Evolutionary conservation across 2,329 filamentous ascomycete species (phyloP), one percentile per base, ranked within the genome.

Genomic region (Fusarium vanettenii): DNA sequence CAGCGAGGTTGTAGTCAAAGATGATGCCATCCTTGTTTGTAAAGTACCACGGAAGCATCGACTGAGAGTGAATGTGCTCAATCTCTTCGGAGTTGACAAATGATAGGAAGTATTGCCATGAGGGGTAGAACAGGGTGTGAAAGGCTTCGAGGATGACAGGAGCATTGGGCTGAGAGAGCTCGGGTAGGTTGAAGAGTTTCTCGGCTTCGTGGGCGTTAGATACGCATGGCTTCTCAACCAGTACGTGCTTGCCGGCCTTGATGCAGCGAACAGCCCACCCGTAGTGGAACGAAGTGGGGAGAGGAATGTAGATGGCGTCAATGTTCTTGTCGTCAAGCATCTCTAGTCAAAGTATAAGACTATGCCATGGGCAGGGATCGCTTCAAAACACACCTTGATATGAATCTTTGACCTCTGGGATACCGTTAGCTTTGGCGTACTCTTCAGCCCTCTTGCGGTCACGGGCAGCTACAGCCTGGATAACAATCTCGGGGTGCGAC

Each of bases 291-390:
- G 82, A 80, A 59, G 83, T 83, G 7, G 86, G 86, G 6, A 89
- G 81, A 5, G 87, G 84, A 59, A 89, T 86, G 74, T 88, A 89
- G 22, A 89, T 83, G 22, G 84, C 85, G 50, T 87, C 84, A 71
- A 85, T 84, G 14, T 81, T 78, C 2, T 82, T 73, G 65, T 86
- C 82, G 64, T 85, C 78, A 33, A 74, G 70, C 45, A 74, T 52
- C 7, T 60, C 92, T 69, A 52, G 7, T 33, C n/a, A 45, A 37
- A 16, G 6, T 1, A 22, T 39, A 16, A 33, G 20, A 62, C 33
- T 13, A 9, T 7, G 5, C 2, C 27, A 33, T 3, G 2, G 4
- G 5, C 0, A 20, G 6, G 5, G 35, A 25, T 25, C 14, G 9
- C 9, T 14, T 6, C 6, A 7, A 22, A 6, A n/a, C 41, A 20